Percentiles rank a stretch among this genome's conserved stretches.
These are phyloP conservation scores for Sedum album DNA, from an alignment of 164 flowering plant species.

Conservation along the genomic window DNA sequence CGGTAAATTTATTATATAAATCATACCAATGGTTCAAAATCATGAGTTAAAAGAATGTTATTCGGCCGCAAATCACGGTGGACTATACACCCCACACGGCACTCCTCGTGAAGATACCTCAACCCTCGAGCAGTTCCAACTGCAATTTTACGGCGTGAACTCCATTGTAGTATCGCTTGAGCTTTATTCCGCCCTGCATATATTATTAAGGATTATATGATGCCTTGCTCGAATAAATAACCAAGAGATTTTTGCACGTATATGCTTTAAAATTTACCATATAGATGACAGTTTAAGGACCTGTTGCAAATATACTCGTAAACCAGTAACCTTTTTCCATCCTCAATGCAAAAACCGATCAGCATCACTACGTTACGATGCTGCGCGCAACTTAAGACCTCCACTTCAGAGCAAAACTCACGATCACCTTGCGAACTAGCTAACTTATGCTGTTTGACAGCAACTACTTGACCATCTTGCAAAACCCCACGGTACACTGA, in stretches of 20 bases:
- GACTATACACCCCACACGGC: slow-evolving; percentile 42
- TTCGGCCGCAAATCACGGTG: slow-evolving; percentile 42
- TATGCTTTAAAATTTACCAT: slow-evolving; percentile 16
- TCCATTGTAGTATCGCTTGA: slow-evolving; percentile 1
- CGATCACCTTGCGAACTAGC: slow-evolving; percentile 34
- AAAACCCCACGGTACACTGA: slow-evolving; percentile 29
- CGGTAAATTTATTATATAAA: no score
- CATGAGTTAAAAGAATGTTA: slow-evolving; percentile 46
- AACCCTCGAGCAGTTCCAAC: slow-evolving; percentile 41
- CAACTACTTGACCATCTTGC: slow-evolving; percentile 37
- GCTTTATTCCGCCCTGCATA: not conserved
- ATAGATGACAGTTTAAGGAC: slow-evolving; percentile 34
- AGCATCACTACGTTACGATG: slow-evolving; percentile 42
- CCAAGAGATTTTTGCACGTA: not conserved
- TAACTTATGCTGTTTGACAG: slow-evolving; percentile 33
- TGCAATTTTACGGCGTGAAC: slow-evolving; percentile 31
- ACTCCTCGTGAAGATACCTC: slow-evolving; percentile 46
- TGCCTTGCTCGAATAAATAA: not conserved
- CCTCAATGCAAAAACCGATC: slow-evolving; percentile 34
- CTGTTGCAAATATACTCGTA: slow-evolving; percentile 43
- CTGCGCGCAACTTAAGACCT: slow-evolving; percentile 44
- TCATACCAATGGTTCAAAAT: slow-evolving; percentile 37
- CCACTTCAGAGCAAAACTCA: slow-evolving; percentile 37
- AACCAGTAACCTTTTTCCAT: slow-evolving; percentile 28
- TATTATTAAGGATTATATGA: not conserved